A percentile compares a stretch with the other conserved stretches of the same genome.
phyloP scores from a whole-genome alignment of 1,284 basidiomycete genomes.

The Chondrostereum purpureum region DNA sequence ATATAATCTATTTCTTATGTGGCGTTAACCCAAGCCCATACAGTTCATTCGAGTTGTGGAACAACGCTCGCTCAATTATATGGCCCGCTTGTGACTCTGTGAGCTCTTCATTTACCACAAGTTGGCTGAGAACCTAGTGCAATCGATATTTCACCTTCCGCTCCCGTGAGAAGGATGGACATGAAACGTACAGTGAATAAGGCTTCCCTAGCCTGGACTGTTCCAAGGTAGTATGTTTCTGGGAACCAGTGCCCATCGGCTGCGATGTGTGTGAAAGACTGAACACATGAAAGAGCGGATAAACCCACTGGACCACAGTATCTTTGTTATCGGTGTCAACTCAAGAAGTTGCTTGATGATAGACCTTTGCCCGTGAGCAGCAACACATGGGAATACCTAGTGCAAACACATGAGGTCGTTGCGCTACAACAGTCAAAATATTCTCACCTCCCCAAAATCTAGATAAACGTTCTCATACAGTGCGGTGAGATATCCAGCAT shows the following conservation, averaged over 20 bases:
- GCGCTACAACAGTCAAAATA: too few species aligned
- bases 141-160: neutral
- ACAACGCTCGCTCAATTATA: conserved; percentile 46
- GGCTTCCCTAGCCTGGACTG: conserved; percentile 53
- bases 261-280: conserved; percentile 20
- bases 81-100: conserved; percentile 40
- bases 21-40: conserved; percentile 46
- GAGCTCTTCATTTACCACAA: conserved; percentile 37
- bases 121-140: conserved; percentile 43
- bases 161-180: neutral
- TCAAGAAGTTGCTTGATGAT: conserved; percentile 61
- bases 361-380: conserved; percentile 51
- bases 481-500: conserved; percentile 67
- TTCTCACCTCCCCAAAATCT: conserved; percentile 64
- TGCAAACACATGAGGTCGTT: neutral
- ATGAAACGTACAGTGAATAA: conserved; percentile 43
- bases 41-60: conserved; percentile 51
- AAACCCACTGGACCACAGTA: conserved; percentile 69
- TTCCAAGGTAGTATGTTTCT: conserved; percentile 65
- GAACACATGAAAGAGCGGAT: neutral
- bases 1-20: too few species aligned
- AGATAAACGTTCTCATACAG: conserved; percentile 69
- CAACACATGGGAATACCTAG: conserved; percentile 61
- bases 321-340: conserved; percentile 66
- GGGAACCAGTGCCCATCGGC: conserved; percentile 78